Evolutionary conservation across 805 yeast species (phyloP), one percentile per base, ranked within the genome.

Genomic region (Ogataea neopini): DNA sequence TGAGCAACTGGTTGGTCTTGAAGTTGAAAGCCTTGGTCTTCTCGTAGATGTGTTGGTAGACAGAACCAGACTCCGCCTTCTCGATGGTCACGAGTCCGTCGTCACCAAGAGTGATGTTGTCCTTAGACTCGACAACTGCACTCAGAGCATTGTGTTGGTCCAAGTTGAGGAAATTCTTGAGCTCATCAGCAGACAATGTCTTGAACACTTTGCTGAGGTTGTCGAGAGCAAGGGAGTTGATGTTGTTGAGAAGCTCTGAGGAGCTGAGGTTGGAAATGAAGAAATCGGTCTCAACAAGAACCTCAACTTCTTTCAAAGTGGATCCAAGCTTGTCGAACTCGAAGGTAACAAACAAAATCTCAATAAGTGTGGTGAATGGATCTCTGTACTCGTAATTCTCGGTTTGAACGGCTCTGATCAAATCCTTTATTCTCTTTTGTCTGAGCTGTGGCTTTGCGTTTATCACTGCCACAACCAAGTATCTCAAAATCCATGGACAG

Each of bases 401-500:
- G 58, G 80, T 85, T 43, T 71, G 73, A 44, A 83, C 78, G 15
- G 79, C 78, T 52, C 77, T 73, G 42, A 80, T 71, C 41, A 83
- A 64, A 54, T 83, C 88, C 63, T 73, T 80, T 47, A 83, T 67
- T 57, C 77, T 76, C 61, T 79, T 77, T 58, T 75, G 79, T 69
- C 74, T 53, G 49, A 62, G 44, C 55, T 57, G 57, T 54, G 66
- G 62, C 44, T 66, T 64, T 29, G 63, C 60, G 55, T 63, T 53
- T 52, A 74, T 65, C 44, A 81, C 83, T n/a, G 85, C 84, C 23
- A 79, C 84, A 20, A 80, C 76, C 46, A 84, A 63, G 60, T 84
- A 84, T 59, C 88, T 75, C 53, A 83, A 63, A 42, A 84, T 69
- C 89, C 89, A 84, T 17, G 88, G 89, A 60, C 83, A 76, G 7